Conservation (phyloP, 106 monocot genomes). For the Posidonia australis region DNA sequence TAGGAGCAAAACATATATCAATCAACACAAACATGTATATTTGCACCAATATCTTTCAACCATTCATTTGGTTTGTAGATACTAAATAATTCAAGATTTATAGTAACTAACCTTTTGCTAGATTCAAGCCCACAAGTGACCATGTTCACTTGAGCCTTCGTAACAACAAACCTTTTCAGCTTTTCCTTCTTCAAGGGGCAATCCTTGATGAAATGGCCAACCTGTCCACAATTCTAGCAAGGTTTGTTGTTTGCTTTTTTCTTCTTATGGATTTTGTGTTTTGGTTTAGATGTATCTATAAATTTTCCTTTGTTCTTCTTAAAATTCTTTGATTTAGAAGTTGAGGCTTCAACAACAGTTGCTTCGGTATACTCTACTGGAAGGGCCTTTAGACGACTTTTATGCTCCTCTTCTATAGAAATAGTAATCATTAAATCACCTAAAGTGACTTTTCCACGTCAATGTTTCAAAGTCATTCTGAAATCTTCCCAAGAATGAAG, state of each 20-base stretch:
- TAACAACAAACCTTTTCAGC: neutral
- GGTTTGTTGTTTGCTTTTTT: neutral
- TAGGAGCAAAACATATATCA: neutral
- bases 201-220: neutral
- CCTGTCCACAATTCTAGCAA: no score
- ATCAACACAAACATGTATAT: neutral
- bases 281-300: neutral
- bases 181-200: neutral
- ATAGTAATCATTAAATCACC: neutral
- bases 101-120: neutral
- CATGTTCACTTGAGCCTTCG: neutral
- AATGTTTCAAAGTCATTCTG: neutral
- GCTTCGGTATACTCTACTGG: neutral
- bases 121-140: neutral
- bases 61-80: constrained; percentile 1
- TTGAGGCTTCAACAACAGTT: neutral
- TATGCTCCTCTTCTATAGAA: neutral
- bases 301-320: neutral
- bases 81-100: neutral
- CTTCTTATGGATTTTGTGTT: neutral
- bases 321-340: no score
- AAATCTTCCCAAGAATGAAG: neutral
- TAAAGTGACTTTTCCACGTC: neutral
- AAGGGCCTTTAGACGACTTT: no score
- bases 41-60: neutral